Evolutionary conservation across 2,329 filamentous ascomycete genomes (phyloP), one percentile per base, ranked within the genome.

Genomic region (Talaromyces rugulosus): DNA sequence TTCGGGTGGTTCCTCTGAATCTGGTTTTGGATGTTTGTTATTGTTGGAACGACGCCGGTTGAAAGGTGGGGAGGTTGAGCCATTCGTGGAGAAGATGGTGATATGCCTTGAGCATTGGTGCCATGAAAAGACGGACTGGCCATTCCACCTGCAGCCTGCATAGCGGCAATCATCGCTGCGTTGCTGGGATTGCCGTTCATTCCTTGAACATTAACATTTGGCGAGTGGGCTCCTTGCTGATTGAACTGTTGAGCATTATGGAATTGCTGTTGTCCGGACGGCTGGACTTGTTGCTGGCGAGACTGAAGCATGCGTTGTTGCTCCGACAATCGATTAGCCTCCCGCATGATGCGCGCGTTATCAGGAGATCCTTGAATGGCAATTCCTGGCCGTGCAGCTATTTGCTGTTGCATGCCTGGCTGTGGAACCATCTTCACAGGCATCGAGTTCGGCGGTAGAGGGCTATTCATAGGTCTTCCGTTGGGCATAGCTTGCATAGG

Each of bases 271-370:
- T 75, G 72, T 16, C 71, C 69, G 63, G 78, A 76, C 60, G 72
- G 74, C 67, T 71, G 68, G 54, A 69, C 73, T 68, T 74, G 75
- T 59, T 78, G 76, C 57, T 78, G 77, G 31, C 77, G 74, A 56
- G 76, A 76, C 62, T 89, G 87, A 11, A 89, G 82, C 50, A 90
- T 86, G 51, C 86, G 84, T 60, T 87, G 86, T 64, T 78, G 78
- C 64, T 80, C 76, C 69, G 81, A 79, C 34, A 81, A 70, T 51
- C 79, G 76, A 64, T 73, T 79, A 34, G 77, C 79, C 70, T 82
- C 79, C 54, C 80, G 75, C 40, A 80, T 75, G 30, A 82, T 76
- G 9, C 80, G 77, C 40, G 78, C 72, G 64, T 80, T 80, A 60
- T 82, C 78, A 4, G 80, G 76, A 36, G 78, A 78, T 8, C 87